Conservation (phyloP, 306 rosid genomes). For the Cucurbita moschata region DNA sequence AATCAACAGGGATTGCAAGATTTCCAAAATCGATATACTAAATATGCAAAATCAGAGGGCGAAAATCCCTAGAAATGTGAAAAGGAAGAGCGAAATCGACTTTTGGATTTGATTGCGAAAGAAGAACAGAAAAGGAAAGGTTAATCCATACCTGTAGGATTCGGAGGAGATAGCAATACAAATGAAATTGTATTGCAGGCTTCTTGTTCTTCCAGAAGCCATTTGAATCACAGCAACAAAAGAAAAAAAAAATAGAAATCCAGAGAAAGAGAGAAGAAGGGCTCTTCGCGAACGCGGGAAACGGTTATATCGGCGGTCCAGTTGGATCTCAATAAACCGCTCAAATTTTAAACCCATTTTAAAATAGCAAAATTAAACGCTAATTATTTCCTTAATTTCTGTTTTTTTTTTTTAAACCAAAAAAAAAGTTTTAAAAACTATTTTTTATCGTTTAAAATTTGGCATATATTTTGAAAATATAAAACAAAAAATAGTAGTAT, state of each 20-base stretch:
- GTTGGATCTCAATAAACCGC: background rate
- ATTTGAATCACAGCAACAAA: background rate
- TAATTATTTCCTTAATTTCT: too few relatives aligned
- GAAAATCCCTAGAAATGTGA: background rate
- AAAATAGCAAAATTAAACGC: too few relatives aligned
- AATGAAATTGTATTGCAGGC: background rate
- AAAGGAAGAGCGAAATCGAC: background rate
- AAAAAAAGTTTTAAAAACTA: too few relatives aligned
- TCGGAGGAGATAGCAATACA: background rate
- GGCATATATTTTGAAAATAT: too few relatives aligned
- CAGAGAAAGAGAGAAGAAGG: background rate
- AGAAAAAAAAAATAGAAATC: too few relatives aligned
- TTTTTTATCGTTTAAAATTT: too few relatives aligned
- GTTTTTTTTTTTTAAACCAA: too few relatives aligned
- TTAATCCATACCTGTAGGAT: background rate
- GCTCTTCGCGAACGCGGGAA: constrained; percentile 1
- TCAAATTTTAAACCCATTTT: background rate
- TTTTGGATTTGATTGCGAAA: too few relatives aligned
- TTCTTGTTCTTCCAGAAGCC: background rate
- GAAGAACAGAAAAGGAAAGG: background rate
- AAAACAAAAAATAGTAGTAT: too few relatives aligned
- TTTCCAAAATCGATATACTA: too few relatives aligned
- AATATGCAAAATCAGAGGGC: background rate
- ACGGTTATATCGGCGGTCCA: constrained; percentile 1
- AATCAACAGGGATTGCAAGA: background rate